A percentile compares a stretch with the other conserved stretches of the same genome.
phyloP scores from a whole-genome alignment of 495 filamentous ascomycete species.

The Hyaloscypha variabilis region DNA sequence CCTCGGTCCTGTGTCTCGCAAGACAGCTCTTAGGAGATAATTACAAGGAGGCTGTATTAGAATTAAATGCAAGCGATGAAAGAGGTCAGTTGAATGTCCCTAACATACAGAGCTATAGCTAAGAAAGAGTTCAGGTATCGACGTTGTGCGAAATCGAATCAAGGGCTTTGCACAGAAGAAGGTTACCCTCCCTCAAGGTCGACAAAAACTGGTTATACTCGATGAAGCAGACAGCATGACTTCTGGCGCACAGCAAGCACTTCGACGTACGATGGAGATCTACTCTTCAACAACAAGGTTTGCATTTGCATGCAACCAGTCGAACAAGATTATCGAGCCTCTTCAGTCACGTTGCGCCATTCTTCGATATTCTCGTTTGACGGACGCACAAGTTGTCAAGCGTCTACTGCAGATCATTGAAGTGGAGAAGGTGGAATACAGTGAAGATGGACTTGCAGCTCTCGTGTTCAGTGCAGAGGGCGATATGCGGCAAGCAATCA shows the following conservation, averaged over 20 bases:
- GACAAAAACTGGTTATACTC: slow-evolving; percentile 96
- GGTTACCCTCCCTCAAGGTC: slow-evolving; percentile 86
- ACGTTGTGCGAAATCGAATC: slow-evolving; percentile 97
- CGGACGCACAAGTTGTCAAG: slow-evolving; percentile 89
- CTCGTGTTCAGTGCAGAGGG: slow-evolving; percentile 97
- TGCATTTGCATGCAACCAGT: slow-evolving; percentile 97
- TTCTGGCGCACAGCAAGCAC: slow-evolving; percentile 90
- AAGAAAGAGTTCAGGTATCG: slow-evolving; percentile 64
- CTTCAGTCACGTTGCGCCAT: slow-evolving; percentile 96
- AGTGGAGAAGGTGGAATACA: slow-evolving; percentile 83
- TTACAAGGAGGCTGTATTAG: slow-evolving; percentile 97
- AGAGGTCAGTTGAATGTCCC: slow-evolving; percentile 57
- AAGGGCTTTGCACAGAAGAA: slow-evolving; percentile 99
- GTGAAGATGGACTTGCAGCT: slow-evolving; percentile 92
- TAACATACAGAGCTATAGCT: background rate
- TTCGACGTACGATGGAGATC: slow-evolving; percentile 98
- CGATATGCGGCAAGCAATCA: slow-evolving; percentile 99
- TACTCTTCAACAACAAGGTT: slow-evolving; percentile 96
- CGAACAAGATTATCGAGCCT: slow-evolving; percentile 99
- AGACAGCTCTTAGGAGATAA: slow-evolving; percentile 88
- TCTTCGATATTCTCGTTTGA: slow-evolving; percentile 89
- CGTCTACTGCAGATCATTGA: slow-evolving; percentile 89
- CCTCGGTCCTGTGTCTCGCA: slow-evolving; percentile 90
- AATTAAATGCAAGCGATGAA: slow-evolving; percentile 96
- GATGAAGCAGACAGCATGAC: slow-evolving; percentile 99